Evolutionary conservation across 192 early-diverging fungal genomes (phyloP), one percentile per base, ranked within the genome.

Genomic region (Mortierella claussenii): DNA sequence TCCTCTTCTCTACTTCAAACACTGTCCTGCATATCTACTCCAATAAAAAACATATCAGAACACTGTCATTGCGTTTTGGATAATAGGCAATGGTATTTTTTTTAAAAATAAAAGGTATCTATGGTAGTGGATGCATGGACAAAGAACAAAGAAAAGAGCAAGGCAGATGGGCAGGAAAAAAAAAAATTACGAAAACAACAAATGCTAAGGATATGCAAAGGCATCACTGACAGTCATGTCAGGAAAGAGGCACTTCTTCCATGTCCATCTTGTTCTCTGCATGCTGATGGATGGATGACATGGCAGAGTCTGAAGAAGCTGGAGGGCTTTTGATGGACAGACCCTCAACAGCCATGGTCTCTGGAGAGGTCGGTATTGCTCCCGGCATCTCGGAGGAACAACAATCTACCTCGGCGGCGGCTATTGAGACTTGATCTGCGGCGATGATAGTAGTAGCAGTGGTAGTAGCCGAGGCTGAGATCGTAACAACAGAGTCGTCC

Each of bases 171-270:
- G 30, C 42, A 61, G 26, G 0, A 65, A 53, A 53, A 60, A 62
- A 47, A 62, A 60, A 50, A 51, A 60, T 33, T 51, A 48, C 46
- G 60, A 62, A 33, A 48, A 60, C 2, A 59, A n/a, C 65, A 43
- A 64, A 61, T 4, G 42, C 24, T 43, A 45, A 31, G 12, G 21
- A 43, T 42, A 51, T 3, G 21, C 55, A 50, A 59, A 20, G 37
- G 28, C 20, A 20, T 55, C 57, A 30, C 8, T 23, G 55, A 60
- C 12, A 34, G 26, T 21, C 23, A 2, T 4, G 31, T 44, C 45
- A 68, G 63, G 63, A 48, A 18, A 71, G 63, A 42, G 63, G 74
- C 2, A 81, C 34, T 12, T 78, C 75, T 8, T 81, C 79, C 62
- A 81, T 63, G 9, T 78, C 79, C 48, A 68, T 45, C 34, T 48